These are phyloP conservation scores for Balakata baccata DNA, from an alignment of 345 rosid genomes.

Conservation along the genomic window DNA sequence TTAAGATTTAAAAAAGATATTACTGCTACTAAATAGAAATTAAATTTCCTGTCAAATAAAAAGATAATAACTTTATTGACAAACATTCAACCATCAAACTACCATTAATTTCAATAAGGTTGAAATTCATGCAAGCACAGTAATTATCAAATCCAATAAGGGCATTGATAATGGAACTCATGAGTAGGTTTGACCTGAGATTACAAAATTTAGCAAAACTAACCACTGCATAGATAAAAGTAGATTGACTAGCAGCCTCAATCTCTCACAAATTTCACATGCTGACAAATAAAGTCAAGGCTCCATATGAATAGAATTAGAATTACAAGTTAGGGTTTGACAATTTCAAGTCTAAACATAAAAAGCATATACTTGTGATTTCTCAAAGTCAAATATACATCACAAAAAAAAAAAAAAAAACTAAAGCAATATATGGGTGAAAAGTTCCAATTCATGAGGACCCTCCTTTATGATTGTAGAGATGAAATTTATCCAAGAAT, in stretches of 20 bases:
- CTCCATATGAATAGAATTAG: background rate
- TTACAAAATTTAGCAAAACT: constrained; percentile 16
- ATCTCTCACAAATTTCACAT: background rate
- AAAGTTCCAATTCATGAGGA: background rate
- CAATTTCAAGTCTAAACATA: too few relatives aligned
- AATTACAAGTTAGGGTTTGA: too few relatives aligned
- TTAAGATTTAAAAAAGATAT: too few relatives aligned
- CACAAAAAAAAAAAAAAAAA: too few relatives aligned
- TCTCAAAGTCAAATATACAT: too few relatives aligned
- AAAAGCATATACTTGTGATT: too few relatives aligned
- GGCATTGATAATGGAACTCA: background rate
- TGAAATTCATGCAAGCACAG: background rate
- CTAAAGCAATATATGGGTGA: background rate
- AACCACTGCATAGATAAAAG: constrained; percentile 1
- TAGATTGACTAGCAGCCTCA: too few relatives aligned
- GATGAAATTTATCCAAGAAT: background rate
- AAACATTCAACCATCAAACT: background rate
- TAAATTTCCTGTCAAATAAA: too few relatives aligned
- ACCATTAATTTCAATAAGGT: background rate
- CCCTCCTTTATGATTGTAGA: background rate
- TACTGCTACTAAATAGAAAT: too few relatives aligned
- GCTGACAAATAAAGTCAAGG: background rate
- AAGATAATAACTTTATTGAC: too few relatives aligned
- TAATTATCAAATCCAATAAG: background rate
- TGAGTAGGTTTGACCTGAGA: constrained; percentile 18